phyloP scores from a whole-genome alignment of 176 grass and related monocot genomes.

The Lolium rigidum region DNA sequence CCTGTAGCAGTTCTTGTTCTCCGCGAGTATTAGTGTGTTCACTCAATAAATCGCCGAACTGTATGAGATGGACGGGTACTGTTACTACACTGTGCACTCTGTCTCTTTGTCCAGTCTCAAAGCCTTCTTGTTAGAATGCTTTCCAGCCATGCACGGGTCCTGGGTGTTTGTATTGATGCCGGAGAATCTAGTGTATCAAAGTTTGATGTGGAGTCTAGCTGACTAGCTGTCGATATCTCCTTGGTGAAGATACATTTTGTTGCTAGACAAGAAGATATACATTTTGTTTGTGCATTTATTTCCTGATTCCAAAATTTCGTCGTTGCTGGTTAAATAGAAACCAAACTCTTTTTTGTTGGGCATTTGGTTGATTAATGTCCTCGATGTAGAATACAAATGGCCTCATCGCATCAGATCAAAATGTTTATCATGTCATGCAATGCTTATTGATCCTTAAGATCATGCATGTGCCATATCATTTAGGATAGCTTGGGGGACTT shows the following conservation, averaged over 20 bases:
- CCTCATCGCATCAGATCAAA: background rate
- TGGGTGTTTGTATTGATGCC: too few relatives aligned
- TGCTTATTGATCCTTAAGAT: background rate
- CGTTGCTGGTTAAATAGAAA: background rate
- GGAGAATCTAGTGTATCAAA: background rate
- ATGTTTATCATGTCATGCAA: background rate
- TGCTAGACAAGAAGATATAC: background rate
- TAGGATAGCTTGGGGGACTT: background rate
- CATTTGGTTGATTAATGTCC: background rate
- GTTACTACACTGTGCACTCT: slow-evolving; percentile 33
- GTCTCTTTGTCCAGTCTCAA: slow-evolving; percentile 31
- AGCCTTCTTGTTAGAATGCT: background rate
- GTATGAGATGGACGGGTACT: slow-evolving; percentile 22
- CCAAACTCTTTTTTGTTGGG: background rate
- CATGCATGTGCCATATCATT: background rate
- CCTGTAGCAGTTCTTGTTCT: slow-evolving; percentile 22
- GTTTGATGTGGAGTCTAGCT: background rate
- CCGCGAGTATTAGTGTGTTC: slow-evolving; percentile 29
- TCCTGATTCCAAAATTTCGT: background rate
- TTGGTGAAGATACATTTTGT: background rate
- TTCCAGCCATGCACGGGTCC: too few relatives aligned
- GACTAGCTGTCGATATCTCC: background rate
- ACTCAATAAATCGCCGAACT: slow-evolving; percentile 24
- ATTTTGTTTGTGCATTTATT: background rate
- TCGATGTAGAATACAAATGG: background rate